Evolutionary conservation across 2,329 filamentous ascomycete species (phyloP).

Genomic region (Aspergillus phoenicis): DNA sequence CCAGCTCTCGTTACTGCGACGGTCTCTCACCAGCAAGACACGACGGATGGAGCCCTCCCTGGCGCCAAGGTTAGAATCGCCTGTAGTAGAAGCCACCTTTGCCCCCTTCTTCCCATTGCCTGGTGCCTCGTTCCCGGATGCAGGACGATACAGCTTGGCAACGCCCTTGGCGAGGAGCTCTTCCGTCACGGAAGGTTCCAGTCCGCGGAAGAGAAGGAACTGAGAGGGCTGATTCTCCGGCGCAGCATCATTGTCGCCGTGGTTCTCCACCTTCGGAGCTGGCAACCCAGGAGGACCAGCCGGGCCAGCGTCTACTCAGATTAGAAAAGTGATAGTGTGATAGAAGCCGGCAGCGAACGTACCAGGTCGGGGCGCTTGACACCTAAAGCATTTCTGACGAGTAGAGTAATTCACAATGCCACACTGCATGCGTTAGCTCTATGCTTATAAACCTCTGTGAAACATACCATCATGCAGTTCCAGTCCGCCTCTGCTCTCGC

Average conservation of each 20-base stretch:
- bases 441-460: not conserved
- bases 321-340: slow-evolving; percentile 16
- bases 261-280: slow-evolving; percentile 50
- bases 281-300: slow-evolving; percentile 42
- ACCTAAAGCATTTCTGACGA: slow-evolving; percentile 60
- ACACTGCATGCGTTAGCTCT: slow-evolving; percentile 46
- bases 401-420: slow-evolving; percentile 59
- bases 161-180: slow-evolving; percentile 72
- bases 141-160: slow-evolving; percentile 69
- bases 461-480: slow-evolving; percentile 56
- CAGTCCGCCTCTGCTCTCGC: slow-evolving; percentile 57
- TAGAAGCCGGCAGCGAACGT: slow-evolving; percentile 25
- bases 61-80: slow-evolving; percentile 67
- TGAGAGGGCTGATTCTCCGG: slow-evolving; percentile 67
- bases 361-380: slow-evolving; percentile 58
- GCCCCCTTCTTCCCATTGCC: slow-evolving; percentile 48
- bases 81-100: slow-evolving; percentile 59
- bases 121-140: slow-evolving; percentile 38
- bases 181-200: slow-evolving; percentile 72
- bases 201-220: slow-evolving; percentile 72
- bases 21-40: slow-evolving; percentile 75
- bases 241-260: slow-evolving; percentile 58
- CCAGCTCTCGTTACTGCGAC: slow-evolving; percentile 70
- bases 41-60: slow-evolving; percentile 73
- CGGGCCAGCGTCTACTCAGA: slow-evolving; percentile 26